These are phyloP conservation scores for Hypomontagnella monticulosa DNA, from an alignment of 495 filamentous ascomycete species.

Conservation along the genomic window DNA sequence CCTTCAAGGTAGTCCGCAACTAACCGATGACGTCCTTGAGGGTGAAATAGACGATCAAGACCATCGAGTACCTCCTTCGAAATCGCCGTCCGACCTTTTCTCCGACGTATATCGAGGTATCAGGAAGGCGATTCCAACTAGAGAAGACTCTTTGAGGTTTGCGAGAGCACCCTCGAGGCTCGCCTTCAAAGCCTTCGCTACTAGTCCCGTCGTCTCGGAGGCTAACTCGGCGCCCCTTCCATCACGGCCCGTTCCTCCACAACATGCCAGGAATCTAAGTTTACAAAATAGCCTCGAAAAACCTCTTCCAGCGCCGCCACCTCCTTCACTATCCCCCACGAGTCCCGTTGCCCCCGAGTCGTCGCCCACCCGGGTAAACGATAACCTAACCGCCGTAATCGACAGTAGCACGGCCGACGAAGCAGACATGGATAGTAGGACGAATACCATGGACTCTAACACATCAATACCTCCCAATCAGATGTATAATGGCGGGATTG, in stretches of 20 bases:
- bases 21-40: slow-evolving; percentile 43
- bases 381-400: slow-evolving; percentile 36
- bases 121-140: slow-evolving; percentile 56
- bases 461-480: slow-evolving; percentile 59
- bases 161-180: slow-evolving; percentile 45
- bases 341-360: slow-evolving; percentile 48
- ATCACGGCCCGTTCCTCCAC: slow-evolving; percentile 37
- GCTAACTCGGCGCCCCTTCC: slow-evolving; percentile 43
- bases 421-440: slow-evolving; percentile 52
- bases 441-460: slow-evolving; percentile 69
- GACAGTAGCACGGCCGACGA: slow-evolving; percentile 42
- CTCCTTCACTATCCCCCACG: slow-evolving; percentile 50
- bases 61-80: slow-evolving; percentile 44
- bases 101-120: slow-evolving; percentile 61
- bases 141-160: slow-evolving; percentile 49
- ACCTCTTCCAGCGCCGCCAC: slow-evolving; percentile 60
- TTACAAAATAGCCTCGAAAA: slow-evolving; percentile 62
- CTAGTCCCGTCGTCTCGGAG: slow-evolving; percentile 33
- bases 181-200: slow-evolving; percentile 42
- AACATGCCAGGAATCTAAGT: slow-evolving; percentile 62
- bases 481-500: slow-evolving; percentile 49
- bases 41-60: slow-evolving; percentile 52
- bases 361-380: not conserved
- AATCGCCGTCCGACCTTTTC: slow-evolving; percentile 55
- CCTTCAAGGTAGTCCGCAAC: slow-evolving; percentile 26